phyloP scores from a whole-genome alignment of 805 yeast genomes.

The Suhomyces kilbournensis region DNA sequence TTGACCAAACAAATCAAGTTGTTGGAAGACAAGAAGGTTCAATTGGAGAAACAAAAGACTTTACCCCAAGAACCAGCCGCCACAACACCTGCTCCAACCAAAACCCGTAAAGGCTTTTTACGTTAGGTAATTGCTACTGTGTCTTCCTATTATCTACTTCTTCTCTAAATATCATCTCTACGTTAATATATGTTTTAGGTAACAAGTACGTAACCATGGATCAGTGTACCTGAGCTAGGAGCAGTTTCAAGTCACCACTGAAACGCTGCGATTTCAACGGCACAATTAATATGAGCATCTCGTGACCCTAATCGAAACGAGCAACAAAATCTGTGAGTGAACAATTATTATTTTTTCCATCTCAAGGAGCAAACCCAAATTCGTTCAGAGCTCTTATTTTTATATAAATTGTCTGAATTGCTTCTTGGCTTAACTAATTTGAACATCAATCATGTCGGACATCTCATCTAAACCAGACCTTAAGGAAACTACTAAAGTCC shows the following conservation, averaged over 20 bases:
- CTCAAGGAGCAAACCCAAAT: neutral
- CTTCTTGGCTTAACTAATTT: neutral
- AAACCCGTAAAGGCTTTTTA: slow-evolving; percentile 77
- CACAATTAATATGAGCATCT: neutral
- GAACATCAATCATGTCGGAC: slow-evolving; percentile 1
- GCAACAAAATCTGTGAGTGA: slow-evolving; percentile 3
- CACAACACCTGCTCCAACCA: slow-evolving; percentile 46
- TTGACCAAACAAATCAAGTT: slow-evolving; percentile 82
- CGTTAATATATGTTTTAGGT: neutral
- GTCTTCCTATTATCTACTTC: neutral
- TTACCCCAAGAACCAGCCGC: slow-evolving; percentile 51
- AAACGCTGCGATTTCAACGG: neutral
- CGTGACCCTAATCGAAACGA: neutral
- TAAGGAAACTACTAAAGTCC: neutral
- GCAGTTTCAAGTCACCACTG: neutral
- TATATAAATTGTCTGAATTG: neutral
- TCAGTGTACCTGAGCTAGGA: neutral
- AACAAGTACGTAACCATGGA: neutral
- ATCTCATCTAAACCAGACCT: neutral
- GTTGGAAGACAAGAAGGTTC: slow-evolving; percentile 86
- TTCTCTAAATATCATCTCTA: neutral
- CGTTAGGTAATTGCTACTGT: slow-evolving; percentile 39
- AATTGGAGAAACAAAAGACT: slow-evolving; percentile 60
- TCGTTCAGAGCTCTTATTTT: neutral
- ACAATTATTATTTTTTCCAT: neutral